These are phyloP conservation scores for Leucogyrophana mollusca DNA, from an alignment of 768 basidiomycete species.

Conservation along the genomic window DNA sequence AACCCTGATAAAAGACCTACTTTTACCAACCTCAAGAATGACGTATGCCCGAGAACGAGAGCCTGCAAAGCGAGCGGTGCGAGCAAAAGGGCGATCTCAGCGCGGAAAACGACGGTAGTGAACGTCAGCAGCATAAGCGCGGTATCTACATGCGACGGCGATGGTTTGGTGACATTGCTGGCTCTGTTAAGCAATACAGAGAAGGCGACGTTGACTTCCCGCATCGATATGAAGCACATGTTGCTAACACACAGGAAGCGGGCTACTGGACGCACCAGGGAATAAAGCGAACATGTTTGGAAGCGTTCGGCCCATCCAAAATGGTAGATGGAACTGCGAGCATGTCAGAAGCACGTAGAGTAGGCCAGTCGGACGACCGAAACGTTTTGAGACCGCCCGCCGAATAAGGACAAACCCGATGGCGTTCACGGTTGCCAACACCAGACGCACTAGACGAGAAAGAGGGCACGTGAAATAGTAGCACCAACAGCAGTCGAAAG, in stretches of 20 bases:
- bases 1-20: constrained; percentile 50
- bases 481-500: not conserved
- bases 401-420: constrained; percentile 61
- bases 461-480: not conserved
- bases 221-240: constrained; percentile 1
- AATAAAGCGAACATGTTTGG: constrained; percentile 93
- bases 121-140: constrained; percentile 66
- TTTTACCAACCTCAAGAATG: constrained; percentile 42
- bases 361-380: constrained; percentile 54
- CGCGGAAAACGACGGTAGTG: constrained; percentile 70
- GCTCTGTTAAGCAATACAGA: constrained; percentile 41
- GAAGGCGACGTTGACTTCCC: constrained; percentile 60
- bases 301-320: constrained; percentile 90
- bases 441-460: constrained; percentile 59
- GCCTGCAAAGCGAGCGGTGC: constrained; percentile 58
- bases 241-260: not conserved
- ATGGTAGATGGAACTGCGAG: constrained; percentile 88
- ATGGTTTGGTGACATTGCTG: constrained; percentile 35
- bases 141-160: constrained; percentile 29
- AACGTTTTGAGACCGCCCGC: constrained; percentile 60
- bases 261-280: constrained; percentile 62
- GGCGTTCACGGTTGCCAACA: constrained; percentile 67
- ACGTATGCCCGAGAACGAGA: constrained; percentile 39
- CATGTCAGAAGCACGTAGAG: constrained; percentile 69
- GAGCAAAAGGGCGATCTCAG: constrained; percentile 73